Percentiles rank a stretch among this genome's conserved stretches.
phyloP scores from a whole-genome alignment of 495 filamentous ascomycete species.

The Lindgomyces ingoldianus region DNA sequence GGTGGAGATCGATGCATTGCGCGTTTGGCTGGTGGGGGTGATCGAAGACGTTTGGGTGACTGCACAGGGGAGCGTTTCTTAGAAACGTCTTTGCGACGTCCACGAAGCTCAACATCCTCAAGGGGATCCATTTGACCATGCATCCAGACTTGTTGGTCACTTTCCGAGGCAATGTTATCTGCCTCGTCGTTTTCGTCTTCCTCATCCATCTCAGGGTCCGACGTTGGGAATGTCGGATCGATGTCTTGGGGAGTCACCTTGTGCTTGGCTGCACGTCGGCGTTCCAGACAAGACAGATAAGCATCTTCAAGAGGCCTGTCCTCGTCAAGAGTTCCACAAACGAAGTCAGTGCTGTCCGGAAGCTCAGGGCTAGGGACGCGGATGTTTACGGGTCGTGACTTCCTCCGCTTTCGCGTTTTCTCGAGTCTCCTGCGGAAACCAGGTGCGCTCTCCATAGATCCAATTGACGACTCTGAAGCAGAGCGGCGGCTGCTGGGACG shows the following conservation, averaged over 20 bases:
- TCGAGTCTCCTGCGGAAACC: conserved; percentile 33
- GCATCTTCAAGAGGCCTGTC: conserved; percentile 91
- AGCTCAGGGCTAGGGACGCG: conserved; percentile 77
- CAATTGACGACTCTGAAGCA: conserved; percentile 64
- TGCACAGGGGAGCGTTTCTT: conserved; percentile 49
- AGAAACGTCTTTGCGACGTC: conserved; percentile 44
- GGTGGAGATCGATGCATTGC: conserved; percentile 56
- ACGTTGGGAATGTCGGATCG: conserved; percentile 93
- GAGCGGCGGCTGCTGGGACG: conserved; percentile 52
- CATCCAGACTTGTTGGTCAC: conserved; percentile 59
- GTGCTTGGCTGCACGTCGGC: conserved; percentile 76
- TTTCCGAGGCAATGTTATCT: conserved; percentile 47
- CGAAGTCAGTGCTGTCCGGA: conserved; percentile 96
- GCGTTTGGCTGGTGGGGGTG: conserved; percentile 47
- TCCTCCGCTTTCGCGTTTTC: conserved; percentile 15
- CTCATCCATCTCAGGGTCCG: conserved; percentile 75
- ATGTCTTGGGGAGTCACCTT: conserved; percentile 87
- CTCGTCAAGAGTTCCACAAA: conserved; percentile 94
- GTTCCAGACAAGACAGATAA: conserved; percentile 82
- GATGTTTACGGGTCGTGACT: conserved; percentile 57
- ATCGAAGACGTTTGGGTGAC: conserved; percentile 54
- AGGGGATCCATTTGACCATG: conserved; percentile 57
- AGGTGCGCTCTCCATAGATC: conserved; percentile 55
- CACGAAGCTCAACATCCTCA: conserved; percentile 43
- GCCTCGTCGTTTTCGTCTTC: conserved; percentile 54